Evolutionary conservation across 257 asterid species (phyloP).

Genomic region (Capsicum chinense): DNA sequence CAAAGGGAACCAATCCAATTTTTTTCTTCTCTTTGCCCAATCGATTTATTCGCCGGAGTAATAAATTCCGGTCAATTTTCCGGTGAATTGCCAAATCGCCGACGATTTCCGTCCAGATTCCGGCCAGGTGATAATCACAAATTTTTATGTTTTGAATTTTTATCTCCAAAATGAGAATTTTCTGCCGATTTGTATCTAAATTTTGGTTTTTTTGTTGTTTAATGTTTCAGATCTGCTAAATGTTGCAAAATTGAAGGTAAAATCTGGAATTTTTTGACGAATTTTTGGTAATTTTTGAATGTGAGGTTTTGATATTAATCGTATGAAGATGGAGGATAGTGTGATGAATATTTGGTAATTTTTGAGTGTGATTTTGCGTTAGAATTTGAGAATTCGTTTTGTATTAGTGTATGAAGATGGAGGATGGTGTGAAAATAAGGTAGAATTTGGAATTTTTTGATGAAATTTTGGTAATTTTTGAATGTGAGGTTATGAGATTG

Average conservation of each 20-base stretch:
- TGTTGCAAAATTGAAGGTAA: conserved; percentile 39
- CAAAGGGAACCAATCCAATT: too few species aligned
- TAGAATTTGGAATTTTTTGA: conserved; percentile 26
- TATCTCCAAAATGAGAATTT: background rate
- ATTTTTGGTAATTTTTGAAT: background rate
- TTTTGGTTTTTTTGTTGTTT: conserved; percentile 32
- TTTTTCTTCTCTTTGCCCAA: background rate
- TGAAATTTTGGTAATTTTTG: background rate
- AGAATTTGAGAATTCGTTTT: too few species aligned
- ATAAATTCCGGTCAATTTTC: conserved; percentile 16
- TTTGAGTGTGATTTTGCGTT: too few species aligned
- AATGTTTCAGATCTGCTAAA: conserved; percentile 68
- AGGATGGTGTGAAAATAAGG: background rate
- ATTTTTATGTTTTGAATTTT: background rate
- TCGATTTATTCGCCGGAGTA: conserved; percentile 39
- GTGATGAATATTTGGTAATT: too few species aligned
- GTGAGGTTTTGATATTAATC: too few species aligned
- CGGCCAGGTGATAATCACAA: conserved; percentile 43
- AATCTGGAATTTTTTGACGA: conserved; percentile 19
- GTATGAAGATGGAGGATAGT: too few species aligned
- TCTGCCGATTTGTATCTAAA: background rate
- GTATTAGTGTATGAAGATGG: too few species aligned
- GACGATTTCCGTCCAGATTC: conserved; percentile 47
- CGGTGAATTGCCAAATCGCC: conserved; percentile 32
- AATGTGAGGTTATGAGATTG: too few species aligned